Base-by-base conservation (phyloP, 345 rosid genomes). In the Eucalyptus lansdowneana region DNA sequence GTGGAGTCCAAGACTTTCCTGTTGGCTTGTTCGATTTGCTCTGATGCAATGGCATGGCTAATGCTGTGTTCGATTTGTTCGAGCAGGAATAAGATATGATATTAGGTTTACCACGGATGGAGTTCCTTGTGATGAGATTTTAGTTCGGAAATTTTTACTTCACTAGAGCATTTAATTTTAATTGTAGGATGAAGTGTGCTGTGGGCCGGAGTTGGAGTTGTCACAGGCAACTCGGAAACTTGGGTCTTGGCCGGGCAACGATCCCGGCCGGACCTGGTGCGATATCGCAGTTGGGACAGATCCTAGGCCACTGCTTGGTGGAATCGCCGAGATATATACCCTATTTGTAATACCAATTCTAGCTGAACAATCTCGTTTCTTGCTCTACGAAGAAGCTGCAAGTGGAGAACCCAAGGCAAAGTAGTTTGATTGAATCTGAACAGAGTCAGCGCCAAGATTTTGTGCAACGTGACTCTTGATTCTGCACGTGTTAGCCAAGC, bases 1-100 rank as follows among this genome's bases (percentile, higher is more conserved):
- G 44, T 8, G 0, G 12, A 16, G 24, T 17, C 42, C 19, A 0
- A 16, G 80, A 8, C 14, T 0, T 60, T 60, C 69, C 31, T 60
- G 9, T 1, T 27, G 16, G 31, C 69, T 27, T 13, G 31, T 60
- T 60, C 31, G 5, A 60, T 60, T 60, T 60, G 69, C 69, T 25
- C 31, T 60, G 69, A 60, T 60, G 69, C 69, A 60, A 27, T 27
- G 31, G 69, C 69, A 60, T 27, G 11, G 0, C 21, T 15, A 15
- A n/a, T n/a, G 76, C 40, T 17, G 37, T 31, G 80, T 67, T 67
- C 40, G 19, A 67, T 16, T 69, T 31, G 42, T 67, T 67, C 22
- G 21, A 31, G 42, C 19, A 31, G 22, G 12, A 67, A 31, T 67
- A 2, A n/a, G 21, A 4, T 67, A 11, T 11, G 40, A 65, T 65